Conservation (phyloP, 768 basidiomycete species). For the Pholiota microspora region DNA sequence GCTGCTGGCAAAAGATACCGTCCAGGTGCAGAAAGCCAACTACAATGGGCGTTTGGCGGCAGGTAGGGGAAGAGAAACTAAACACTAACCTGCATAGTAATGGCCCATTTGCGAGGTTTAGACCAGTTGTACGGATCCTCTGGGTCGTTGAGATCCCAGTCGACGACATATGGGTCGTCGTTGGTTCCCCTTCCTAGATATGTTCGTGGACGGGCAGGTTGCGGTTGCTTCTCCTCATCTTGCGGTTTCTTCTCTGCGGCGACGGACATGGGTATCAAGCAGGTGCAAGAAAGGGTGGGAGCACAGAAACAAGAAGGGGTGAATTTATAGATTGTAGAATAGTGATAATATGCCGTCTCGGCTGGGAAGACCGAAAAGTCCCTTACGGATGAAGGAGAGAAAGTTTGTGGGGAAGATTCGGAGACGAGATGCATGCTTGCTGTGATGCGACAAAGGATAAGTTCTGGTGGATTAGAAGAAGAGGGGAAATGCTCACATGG, state of each 20-base stretch:
- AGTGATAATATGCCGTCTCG: not conserved
- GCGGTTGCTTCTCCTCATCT: constrained; percentile 13
- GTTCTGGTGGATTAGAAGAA: too few relatives aligned
- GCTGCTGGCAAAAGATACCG: constrained; percentile 59
- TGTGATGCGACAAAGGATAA: too few relatives aligned
- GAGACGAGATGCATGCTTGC: too few relatives aligned
- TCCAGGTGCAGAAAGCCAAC: constrained; percentile 53
- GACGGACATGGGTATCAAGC: constrained; percentile 2
- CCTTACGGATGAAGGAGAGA: too few relatives aligned
- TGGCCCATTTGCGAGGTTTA: constrained; percentile 45
- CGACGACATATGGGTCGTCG: constrained; percentile 51
- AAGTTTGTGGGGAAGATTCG: too few relatives aligned
- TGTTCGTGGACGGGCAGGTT: constrained; percentile 10
- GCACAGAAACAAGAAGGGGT: not conserved
- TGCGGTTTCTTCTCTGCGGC: not conserved
- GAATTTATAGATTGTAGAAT: not conserved
- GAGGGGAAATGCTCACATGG: too few relatives aligned
- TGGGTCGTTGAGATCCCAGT: constrained; percentile 49
- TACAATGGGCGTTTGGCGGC: constrained; percentile 20
- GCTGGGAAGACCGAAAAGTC: constrained; percentile 12
- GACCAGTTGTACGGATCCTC: constrained; percentile 61
- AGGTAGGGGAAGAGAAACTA: not conserved
- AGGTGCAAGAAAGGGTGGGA: constrained; percentile 2
- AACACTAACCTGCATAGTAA: constrained; percentile 46
- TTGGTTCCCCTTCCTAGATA: constrained; percentile 47